phyloP scores from a whole-genome alignment of 2,329 filamentous ascomycete species.

The Botrytis tulipae region DNA sequence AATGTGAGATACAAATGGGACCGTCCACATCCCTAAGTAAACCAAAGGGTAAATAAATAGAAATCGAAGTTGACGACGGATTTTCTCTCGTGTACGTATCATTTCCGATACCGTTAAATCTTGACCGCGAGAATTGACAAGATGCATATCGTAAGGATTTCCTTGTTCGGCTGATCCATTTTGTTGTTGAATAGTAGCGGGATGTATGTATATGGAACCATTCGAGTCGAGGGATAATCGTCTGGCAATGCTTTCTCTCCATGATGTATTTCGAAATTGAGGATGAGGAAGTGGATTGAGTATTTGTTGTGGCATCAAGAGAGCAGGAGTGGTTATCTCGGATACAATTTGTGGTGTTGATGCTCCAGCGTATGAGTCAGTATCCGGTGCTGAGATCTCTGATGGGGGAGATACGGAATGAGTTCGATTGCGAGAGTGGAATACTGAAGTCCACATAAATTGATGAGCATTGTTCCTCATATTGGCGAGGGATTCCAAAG shows the following conservation, averaged over 20 bases:
- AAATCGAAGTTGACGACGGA: conserved; percentile 66
- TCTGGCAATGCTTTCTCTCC: conserved; percentile 27
- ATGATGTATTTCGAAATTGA: conserved; percentile 27
- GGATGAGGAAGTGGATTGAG: neutral
- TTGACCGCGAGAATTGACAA: conserved; percentile 34
- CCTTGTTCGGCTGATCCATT: conserved; percentile 20
- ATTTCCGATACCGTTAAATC: conserved; percentile 39
- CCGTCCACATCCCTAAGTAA: conserved; percentile 70
- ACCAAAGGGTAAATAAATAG: conserved; percentile 75
- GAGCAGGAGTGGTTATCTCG: conserved; percentile 16
- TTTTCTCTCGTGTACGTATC: conserved; percentile 49
- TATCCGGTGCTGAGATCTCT: conserved; percentile 26
- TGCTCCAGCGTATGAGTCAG: conserved; percentile 28
- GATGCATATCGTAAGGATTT: conserved; percentile 29
- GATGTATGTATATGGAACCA: conserved; percentile 23
- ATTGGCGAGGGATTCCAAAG: conserved; percentile 24
- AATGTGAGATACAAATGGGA: conserved; percentile 67
- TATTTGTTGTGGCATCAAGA: neutral
- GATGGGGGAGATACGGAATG: conserved; percentile 25
- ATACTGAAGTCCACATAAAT: conserved; percentile 35
- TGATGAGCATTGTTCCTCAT: conserved; percentile 28
- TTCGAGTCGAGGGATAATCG: conserved; percentile 27
- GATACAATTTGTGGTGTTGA: conserved; percentile 27
- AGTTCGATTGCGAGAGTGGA: conserved; percentile 26
- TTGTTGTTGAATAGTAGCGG: conserved; percentile 27